These are phyloP conservation scores for Thymus quinquecostatus DNA, from an alignment of 257 asterid genomes.

Conservation along the genomic window DNA sequence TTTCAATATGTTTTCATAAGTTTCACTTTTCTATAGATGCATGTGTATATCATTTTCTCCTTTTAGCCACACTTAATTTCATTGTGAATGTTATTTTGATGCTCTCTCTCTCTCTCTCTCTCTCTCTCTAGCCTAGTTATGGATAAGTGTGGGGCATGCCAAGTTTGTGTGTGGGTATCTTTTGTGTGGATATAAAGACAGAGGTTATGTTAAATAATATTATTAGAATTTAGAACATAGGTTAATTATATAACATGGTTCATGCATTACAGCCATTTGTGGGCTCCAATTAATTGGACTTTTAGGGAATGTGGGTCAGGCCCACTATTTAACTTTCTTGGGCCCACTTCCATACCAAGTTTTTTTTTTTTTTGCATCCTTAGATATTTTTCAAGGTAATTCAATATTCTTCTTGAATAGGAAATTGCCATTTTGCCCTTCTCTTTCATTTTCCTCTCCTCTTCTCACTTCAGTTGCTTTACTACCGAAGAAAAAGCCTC, in stretches of 20 bases:
- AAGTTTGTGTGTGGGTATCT: neutral
- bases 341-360: constrained; percentile 31
- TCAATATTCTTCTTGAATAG: constrained; percentile 16
- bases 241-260: neutral
- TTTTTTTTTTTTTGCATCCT: neutral
- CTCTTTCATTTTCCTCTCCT: no score
- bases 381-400: neutral
- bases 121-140: neutral
- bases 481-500: no score
- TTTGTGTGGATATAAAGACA: neutral
- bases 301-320: constrained; percentile 32
- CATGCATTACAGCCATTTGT: constrained; percentile 41
- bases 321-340: constrained; percentile 16
- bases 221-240: neutral
- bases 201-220: neutral
- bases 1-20: neutral
- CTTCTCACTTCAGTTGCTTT: no score
- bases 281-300: constrained; percentile 28
- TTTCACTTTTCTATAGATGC: neutral
- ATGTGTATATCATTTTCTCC: neutral
- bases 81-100: neutral
- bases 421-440: constrained; percentile 21
- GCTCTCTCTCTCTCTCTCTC: neutral
- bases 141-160: neutral
- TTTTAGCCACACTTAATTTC: neutral